Base-by-base conservation (phyloP, 345 rosid species). In the Cardamine chenopodiifolia region DNA sequence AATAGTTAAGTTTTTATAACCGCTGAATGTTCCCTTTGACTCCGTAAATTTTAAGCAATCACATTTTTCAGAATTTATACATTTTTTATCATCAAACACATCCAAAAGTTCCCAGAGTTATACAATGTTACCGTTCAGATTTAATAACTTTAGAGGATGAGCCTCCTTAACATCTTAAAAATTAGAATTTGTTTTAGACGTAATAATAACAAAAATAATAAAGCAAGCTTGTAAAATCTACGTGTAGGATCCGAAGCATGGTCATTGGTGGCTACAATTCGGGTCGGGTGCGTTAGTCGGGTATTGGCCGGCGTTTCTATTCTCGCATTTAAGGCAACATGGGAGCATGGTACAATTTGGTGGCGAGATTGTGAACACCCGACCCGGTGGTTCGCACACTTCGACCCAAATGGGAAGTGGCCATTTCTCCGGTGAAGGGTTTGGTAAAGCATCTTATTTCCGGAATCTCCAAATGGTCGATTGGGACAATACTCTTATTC, bases 251-350 rank as follows among this genome's bases (percentile, higher is more conserved):
- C 99, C 99, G 61, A 95, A 95, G 83, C 99, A 92, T 62, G 99
- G 99, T 23, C 87, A 95, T 67, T 95, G 99, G 99, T 95, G 99
- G 99, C 84, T 95, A 49, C 96, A 95, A 82, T 92, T 95, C 76
- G 99, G 98, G 71, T 83, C 91, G 1, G 99, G 99, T 37, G 72
- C 88, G 6, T 74, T 95, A 40, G 97, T 95, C 1, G 99, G 99
- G 10, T 95, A 95, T 50, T 95, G 99, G 99, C 99, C 99, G 0
- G 83, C 96, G 10, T 79, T 80, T 71, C 61, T 95, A 77, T 95
- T 95, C 68, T 87, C 90, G 1, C 97, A 90, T 80, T 81, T 95
- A 6, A 85, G 82, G 48, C 89, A 89, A 63, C 90, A 87, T 65
- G 99, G 98, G 52, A 92, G 87, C 62, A 92, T 95, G 98, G 90